Evolutionary conservation across 495 filamentous ascomycete species (phyloP).

Genomic region (Aspergillus bertholletiae): DNA sequence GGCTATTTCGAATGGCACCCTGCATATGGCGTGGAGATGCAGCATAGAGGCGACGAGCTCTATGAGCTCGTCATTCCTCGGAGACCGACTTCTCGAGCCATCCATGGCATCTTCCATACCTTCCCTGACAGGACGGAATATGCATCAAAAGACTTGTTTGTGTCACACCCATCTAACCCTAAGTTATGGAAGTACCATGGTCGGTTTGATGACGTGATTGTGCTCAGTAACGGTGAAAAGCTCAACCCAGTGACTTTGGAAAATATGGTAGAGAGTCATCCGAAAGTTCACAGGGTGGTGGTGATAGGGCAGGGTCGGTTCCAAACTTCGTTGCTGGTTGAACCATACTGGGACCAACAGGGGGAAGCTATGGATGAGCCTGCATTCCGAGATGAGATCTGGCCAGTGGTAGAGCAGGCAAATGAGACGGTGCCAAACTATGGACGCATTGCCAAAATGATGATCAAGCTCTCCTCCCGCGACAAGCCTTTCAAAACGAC

Average conservation of each 20-base stretch:
- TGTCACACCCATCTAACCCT: conserved; percentile 43
- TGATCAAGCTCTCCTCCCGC: conserved; percentile 33
- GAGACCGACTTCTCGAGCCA: conserved; percentile 6
- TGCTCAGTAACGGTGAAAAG: conserved; percentile 63
- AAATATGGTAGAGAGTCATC: conserved; percentile 36
- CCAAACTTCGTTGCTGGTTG: conserved; percentile 50
- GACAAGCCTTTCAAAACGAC: conserved; percentile 50
- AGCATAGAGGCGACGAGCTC: conserved; percentile 34
- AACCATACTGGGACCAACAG: conserved; percentile 24
- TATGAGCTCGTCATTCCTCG: conserved; percentile 45
- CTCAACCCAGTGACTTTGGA: conserved; percentile 57
- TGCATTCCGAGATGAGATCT: conserved; percentile 29
- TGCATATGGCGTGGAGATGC: conserved; percentile 36
- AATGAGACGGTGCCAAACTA: conserved; percentile 39
- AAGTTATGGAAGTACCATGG: conserved; percentile 50
- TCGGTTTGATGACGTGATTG: conserved; percentile 58
- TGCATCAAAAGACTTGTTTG: conserved; percentile 54
- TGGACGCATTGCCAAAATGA: conserved; percentile 30
- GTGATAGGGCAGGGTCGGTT: conserved; percentile 50
- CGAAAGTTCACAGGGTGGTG: conserved; percentile 41
- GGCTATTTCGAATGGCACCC: conserved; percentile 47
- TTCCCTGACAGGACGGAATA: conserved; percentile 42
- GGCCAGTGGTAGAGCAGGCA: conserved; percentile 44
- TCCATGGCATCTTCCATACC: conserved; percentile 25
- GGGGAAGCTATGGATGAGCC: neutral